Conservation (phyloP, 345 rosid genomes). For the Populus nigra region DNA sequence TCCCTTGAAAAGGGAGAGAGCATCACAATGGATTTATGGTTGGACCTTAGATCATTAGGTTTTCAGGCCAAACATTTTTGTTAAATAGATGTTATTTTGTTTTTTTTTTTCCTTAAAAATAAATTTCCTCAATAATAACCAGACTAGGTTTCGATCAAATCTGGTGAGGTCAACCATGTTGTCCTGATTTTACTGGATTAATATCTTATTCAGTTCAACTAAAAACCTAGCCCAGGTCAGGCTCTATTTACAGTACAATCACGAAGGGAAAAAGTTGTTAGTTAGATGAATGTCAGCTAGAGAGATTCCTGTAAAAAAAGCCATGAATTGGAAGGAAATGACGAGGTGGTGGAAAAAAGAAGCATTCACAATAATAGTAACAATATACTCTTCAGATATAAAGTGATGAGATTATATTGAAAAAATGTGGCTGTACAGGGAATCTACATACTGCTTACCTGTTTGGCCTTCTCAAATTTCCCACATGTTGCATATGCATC, state of each 20-base stretch:
- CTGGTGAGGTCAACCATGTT: too few species aligned
- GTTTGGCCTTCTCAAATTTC: constrained; percentile 76
- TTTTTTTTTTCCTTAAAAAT: too few species aligned
- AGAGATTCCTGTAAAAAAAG: background rate
- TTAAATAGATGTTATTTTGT: too few species aligned
- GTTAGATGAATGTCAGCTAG: background rate
- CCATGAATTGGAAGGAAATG: background rate
- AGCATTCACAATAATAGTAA: background rate
- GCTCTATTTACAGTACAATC: too few species aligned
- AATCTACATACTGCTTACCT: constrained; percentile 42
- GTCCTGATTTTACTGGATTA: too few species aligned
- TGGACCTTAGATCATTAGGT: too few species aligned
- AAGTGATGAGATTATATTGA: background rate
- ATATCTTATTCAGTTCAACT: too few species aligned
- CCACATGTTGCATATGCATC: constrained; percentile 73
- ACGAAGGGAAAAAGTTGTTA: background rate
- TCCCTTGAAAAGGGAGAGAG: too few species aligned
- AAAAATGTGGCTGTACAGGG: background rate
- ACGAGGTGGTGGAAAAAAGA: background rate
- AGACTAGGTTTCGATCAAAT: too few species aligned
- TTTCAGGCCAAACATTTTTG: too few species aligned
- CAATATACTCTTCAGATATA: background rate
- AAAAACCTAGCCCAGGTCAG: too few species aligned
- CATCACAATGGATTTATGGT: too few species aligned
- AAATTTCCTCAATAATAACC: constrained; percentile 52